Evolutionary conservation across 495 filamentous ascomycete genomes (phyloP).

Genomic region (Choiromyces venosus): DNA sequence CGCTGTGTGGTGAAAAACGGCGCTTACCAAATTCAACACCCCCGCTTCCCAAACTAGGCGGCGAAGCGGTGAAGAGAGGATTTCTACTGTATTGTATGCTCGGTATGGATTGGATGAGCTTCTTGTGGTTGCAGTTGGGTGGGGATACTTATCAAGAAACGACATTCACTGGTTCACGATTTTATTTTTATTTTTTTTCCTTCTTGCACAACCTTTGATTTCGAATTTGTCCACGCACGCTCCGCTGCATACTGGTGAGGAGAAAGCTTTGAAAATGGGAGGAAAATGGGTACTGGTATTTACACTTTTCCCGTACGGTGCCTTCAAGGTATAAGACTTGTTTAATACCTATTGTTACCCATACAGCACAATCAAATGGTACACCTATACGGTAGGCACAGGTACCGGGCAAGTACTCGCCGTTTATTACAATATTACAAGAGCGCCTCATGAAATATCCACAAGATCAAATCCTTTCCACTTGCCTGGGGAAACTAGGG

Average conservation of each 20-base stretch:
- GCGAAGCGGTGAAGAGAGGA: neutral
- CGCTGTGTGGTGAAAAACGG: constrained; percentile 17
- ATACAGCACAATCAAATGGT: neutral
- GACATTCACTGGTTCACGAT: neutral
- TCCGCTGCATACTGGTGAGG: neutral
- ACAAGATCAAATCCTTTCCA: neutral
- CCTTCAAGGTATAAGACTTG: neutral
- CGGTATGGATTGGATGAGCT: neutral
- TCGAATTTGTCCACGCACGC: neutral
- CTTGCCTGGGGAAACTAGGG: neutral
- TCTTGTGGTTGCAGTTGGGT: neutral
- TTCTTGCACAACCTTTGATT: neutral
- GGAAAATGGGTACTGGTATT: neutral
- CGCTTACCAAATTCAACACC: constrained; percentile 29
- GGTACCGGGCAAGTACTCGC: neutral
- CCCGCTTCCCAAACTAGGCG: constrained; percentile 9
- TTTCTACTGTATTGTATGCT: neutral
- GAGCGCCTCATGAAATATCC: neutral
- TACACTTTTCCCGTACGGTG: neutral
- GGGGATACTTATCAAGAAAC: neutral
- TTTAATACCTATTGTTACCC: neutral
- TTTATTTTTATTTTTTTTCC: neutral
- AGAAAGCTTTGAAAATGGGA: neutral
- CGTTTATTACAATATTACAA: neutral
- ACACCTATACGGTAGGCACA: neutral